Conservation (phyloP, 495 filamentous ascomycete genomes). For the Cercophora scortea region DNA sequence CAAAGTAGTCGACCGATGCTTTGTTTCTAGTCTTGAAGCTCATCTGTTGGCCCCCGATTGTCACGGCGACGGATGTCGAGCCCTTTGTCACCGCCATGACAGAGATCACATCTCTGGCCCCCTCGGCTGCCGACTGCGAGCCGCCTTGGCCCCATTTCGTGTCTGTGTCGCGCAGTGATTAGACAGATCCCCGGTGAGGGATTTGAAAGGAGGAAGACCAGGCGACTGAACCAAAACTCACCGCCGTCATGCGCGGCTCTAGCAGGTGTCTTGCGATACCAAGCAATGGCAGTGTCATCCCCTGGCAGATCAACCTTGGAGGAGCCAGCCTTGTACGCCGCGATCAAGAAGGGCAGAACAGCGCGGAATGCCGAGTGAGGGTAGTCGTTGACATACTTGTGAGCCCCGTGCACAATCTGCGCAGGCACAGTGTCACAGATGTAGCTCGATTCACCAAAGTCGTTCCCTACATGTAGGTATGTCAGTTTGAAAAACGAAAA, state of each 20-base stretch:
- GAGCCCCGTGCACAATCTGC: constrained; percentile 43
- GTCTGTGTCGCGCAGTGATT: constrained; percentile 10
- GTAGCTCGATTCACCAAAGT: constrained; percentile 71
- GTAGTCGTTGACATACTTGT: constrained; percentile 38
- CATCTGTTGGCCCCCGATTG: constrained; percentile 39
- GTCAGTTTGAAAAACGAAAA: neutral
- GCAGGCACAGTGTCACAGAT: constrained; percentile 49
- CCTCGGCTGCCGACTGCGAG: constrained; percentile 25
- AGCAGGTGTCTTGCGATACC: constrained; percentile 53
- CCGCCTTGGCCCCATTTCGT: constrained; percentile 40
- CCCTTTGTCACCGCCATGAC: constrained; percentile 32
- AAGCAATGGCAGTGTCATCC: constrained; percentile 46
- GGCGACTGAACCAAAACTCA: constrained; percentile 24
- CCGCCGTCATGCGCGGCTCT: constrained; percentile 24
- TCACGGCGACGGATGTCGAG: constrained; percentile 33
- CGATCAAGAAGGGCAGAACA: constrained; percentile 57
- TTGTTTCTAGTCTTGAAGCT: constrained; percentile 28
- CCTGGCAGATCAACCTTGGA: constrained; percentile 31
- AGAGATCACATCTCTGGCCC: constrained; percentile 39
- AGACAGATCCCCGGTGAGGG: neutral
- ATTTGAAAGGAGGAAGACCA: neutral
- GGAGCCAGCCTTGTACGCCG: constrained; percentile 51
- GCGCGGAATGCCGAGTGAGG: constrained; percentile 33
- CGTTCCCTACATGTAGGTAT: constrained; percentile 63
- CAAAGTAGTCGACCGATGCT: constrained; percentile 41